Percentiles rank a stretch among this genome's conserved stretches.
Conservation (phyloP, 179 eudicot genomes). For the Beta lomatogona region DNA sequence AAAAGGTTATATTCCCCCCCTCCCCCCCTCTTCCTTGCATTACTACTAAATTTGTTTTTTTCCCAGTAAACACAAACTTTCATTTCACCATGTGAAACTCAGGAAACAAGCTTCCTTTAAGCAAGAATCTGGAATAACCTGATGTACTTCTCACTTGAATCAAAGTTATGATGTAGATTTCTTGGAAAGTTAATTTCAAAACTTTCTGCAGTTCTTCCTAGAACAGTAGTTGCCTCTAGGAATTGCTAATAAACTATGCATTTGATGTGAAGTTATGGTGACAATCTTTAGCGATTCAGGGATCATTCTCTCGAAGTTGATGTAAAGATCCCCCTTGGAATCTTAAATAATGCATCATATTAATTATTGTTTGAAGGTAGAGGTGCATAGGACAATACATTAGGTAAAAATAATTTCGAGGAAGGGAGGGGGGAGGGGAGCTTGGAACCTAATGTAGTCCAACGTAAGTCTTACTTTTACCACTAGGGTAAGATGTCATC, state of each 20-base stretch:
- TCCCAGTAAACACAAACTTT: background rate
- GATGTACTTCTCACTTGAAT: background rate
- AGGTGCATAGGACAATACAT: background rate
- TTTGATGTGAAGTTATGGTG: background rate
- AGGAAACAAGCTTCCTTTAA: background rate
- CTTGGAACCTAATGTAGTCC: background rate
- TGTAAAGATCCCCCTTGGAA: background rate
- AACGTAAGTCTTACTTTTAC: background rate
- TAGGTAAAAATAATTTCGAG: too few species aligned
- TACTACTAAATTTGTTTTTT: background rate
- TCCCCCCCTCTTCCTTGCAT: background rate
- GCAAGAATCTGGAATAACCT: background rate
- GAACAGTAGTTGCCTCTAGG: background rate
- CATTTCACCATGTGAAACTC: background rate
- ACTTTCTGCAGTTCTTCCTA: background rate
- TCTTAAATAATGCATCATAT: background rate
- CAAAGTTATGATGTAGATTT: background rate
- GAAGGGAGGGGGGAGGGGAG: background rate
- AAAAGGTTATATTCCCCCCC: conserved; percentile 53
- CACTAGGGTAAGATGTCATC: background rate
- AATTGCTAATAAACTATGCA: background rate
- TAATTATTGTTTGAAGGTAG: background rate
- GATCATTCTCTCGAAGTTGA: background rate
- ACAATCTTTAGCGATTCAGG: background rate
- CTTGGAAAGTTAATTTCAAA: background rate